Conservation (phyloP, 2,329 filamentous ascomycete genomes). For the Sporothrix sp. region DNA sequence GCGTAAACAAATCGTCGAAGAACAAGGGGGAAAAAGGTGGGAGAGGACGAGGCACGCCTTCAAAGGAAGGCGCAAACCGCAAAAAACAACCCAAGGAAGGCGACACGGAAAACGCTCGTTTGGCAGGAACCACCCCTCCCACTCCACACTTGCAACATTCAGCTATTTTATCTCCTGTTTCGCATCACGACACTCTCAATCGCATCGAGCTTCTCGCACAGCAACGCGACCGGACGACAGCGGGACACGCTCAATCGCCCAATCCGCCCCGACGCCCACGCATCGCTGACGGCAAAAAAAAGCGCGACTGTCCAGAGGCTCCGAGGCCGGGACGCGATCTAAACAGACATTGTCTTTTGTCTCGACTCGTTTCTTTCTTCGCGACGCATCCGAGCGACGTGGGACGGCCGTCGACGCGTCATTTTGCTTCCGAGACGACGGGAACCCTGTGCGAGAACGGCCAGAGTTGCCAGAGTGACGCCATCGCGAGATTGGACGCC, state of each 20-base stretch:
- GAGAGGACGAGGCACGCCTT: constrained; percentile 8
- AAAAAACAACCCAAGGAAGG: constrained; percentile 5
- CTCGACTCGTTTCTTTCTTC: background rate
- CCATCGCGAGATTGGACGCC: background rate
- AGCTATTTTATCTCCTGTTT: background rate
- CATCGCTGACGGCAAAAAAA: background rate
- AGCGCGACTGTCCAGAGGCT: background rate
- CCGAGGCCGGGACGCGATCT: background rate
- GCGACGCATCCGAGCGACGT: background rate
- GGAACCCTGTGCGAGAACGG: background rate
- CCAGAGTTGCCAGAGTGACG: background rate
- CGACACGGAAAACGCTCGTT: background rate
- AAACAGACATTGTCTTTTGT: background rate
- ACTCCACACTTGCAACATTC: background rate
- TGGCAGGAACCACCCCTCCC: background rate
- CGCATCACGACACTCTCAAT: background rate
- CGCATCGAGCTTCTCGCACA: too few relatives aligned
- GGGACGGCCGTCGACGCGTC: background rate
- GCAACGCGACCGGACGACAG: background rate
- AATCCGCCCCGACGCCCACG: background rate
- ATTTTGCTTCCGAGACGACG: background rate
- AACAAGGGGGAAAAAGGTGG: constrained; percentile 6
- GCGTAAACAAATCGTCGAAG: constrained; percentile 20
- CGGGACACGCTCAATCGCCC: background rate
- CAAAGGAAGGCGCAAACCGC: background rate